A percentile compares a stretch with the other conserved stretches of the same genome.
These are phyloP conservation scores for Acorus calamus DNA, from an alignment of 106 monocot genomes.

Conservation along the genomic window DNA sequence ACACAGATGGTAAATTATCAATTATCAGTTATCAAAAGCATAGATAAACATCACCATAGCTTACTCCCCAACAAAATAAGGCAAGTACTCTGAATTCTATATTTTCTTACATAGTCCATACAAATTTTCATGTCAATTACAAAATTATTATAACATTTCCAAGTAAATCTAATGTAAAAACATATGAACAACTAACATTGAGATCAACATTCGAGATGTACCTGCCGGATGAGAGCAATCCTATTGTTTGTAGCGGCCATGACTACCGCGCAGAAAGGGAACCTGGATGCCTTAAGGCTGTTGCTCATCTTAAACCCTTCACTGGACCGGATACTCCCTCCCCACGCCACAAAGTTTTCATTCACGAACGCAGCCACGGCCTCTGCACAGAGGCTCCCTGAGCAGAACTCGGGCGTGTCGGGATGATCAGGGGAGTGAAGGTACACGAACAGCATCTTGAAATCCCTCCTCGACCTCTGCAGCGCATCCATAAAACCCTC, in stretches of 20 bases:
- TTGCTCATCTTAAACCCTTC: conserved; percentile 99
- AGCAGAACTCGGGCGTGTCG: conserved; percentile 67
- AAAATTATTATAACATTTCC: too few species aligned
- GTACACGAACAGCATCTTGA: conserved; percentile 80
- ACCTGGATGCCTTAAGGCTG: conserved; percentile 80
- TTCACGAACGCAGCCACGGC: conserved; percentile 67
- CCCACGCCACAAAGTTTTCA: conserved; percentile 89
- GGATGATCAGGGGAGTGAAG: conserved; percentile 93
- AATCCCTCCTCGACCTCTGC: conserved; percentile 72
- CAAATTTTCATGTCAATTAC: too few species aligned
- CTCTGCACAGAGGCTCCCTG: conserved; percentile 41
- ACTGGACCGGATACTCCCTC: conserved; percentile 71
- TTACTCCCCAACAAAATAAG: too few species aligned
- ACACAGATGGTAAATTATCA: too few species aligned
- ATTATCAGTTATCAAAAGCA: too few species aligned
- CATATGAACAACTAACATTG: not conserved
- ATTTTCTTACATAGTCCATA: too few species aligned
- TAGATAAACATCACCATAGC: too few species aligned
- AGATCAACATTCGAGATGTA: conserved; percentile 3
- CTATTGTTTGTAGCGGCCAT: conserved; percentile 66
- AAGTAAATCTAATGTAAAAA: too few species aligned
- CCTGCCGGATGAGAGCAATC: conserved; percentile 74
- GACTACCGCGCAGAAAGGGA: conserved; percentile 87
- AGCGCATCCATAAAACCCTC: conserved; percentile 92
- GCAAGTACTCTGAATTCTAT: too few species aligned